A percentile compares a stretch with the other conserved stretches of the same genome.
phyloP scores from a whole-genome alignment of 2,329 filamentous ascomycete genomes.

The Xylariales sp. region DNA sequence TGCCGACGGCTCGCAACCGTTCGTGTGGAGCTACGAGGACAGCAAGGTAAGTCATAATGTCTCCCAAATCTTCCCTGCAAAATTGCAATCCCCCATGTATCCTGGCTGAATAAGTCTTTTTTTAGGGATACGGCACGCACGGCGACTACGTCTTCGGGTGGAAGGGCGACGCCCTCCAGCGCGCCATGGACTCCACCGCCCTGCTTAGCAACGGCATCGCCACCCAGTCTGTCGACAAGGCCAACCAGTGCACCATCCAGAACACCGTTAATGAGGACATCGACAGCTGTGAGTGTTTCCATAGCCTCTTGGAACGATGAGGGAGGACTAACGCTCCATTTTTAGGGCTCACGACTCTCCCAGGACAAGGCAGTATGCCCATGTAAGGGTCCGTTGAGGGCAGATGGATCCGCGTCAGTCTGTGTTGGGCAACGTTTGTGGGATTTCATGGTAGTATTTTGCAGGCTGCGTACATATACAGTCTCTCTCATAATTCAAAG shows the following conservation, averaged over 20 bases:
- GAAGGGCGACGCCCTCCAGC: constrained; percentile 7
- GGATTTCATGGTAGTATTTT: constrained; percentile 28
- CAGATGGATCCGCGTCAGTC: constrained; percentile 23
- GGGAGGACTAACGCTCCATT: constrained; percentile 31
- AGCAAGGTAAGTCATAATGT: constrained; percentile 45
- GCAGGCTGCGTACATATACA: constrained; percentile 29
- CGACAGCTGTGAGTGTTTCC: constrained; percentile 48
- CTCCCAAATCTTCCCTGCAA: constrained; percentile 18
- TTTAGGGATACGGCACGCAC: constrained; percentile 48
- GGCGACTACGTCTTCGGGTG: constrained; percentile 41
- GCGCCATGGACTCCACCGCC: constrained; percentile 49
- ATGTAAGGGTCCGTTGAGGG: constrained; percentile 30
- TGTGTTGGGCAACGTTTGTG: constrained; percentile 25
- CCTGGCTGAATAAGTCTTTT: constrained; percentile 12
- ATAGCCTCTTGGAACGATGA: constrained; percentile 24
- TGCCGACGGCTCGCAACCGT: constrained; percentile 50
- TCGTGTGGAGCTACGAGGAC: constrained; percentile 50
- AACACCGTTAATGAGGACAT: constrained; percentile 46
- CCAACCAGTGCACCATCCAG: constrained; percentile 45
- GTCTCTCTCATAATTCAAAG: constrained; percentile 29
- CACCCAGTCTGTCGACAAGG: constrained; percentile 45
- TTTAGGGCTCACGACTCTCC: constrained; percentile 34
- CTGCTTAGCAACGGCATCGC: constrained; percentile 48
- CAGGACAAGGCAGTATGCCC: constrained; percentile 33
- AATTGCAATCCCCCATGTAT: constrained; percentile 17